Conservation (phyloP, 2,329 filamentous ascomycete genomes). For the Bretziella fagacearum region DNA sequence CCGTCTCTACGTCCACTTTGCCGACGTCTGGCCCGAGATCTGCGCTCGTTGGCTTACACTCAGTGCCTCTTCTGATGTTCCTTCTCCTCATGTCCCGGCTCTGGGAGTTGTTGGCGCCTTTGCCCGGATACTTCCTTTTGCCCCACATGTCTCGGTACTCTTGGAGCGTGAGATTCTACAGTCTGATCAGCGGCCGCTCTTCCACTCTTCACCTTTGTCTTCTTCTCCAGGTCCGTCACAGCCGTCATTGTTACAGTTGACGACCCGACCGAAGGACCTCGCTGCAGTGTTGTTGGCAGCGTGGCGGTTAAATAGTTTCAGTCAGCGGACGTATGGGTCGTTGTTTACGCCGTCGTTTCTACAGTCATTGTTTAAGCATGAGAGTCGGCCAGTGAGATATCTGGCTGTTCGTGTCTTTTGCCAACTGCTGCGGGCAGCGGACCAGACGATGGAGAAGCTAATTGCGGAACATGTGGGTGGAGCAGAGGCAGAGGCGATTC, state of each 20-base stretch:
- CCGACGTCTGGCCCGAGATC: slow-evolving; percentile 61
- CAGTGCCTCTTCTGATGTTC: slow-evolving; percentile 1
- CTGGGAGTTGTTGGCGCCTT: slow-evolving; percentile 47
- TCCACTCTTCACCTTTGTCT: neutral
- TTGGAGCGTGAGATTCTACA: slow-evolving; percentile 28
- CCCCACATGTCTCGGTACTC: slow-evolving; percentile 61
- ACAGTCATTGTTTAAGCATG: slow-evolving; percentile 48
- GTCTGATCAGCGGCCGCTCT: neutral
- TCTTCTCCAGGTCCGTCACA: neutral
- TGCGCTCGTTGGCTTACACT: slow-evolving; percentile 57
- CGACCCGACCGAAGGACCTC: slow-evolving; percentile 17
- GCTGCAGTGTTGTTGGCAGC: slow-evolving; percentile 42
- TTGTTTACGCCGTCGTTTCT: slow-evolving; percentile 50
- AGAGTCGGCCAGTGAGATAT: slow-evolving; percentile 49
- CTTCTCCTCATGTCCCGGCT: slow-evolving; percentile 20
- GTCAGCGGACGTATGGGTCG: slow-evolving; percentile 48
- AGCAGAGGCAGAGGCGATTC: slow-evolving; percentile 40
- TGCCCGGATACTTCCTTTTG: slow-evolving; percentile 64
- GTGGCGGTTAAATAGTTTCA: slow-evolving; percentile 65
- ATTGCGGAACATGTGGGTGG: slow-evolving; percentile 46
- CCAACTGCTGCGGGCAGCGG: slow-evolving; percentile 61
- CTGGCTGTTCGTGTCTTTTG: slow-evolving; percentile 69
- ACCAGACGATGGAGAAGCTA: slow-evolving; percentile 59
- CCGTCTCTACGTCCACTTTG: slow-evolving; percentile 56
- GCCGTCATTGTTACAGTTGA: slow-evolving; percentile 10